phyloP scores from a whole-genome alignment of 179 eudicot genomes.

The Camellia oleifera region DNA sequence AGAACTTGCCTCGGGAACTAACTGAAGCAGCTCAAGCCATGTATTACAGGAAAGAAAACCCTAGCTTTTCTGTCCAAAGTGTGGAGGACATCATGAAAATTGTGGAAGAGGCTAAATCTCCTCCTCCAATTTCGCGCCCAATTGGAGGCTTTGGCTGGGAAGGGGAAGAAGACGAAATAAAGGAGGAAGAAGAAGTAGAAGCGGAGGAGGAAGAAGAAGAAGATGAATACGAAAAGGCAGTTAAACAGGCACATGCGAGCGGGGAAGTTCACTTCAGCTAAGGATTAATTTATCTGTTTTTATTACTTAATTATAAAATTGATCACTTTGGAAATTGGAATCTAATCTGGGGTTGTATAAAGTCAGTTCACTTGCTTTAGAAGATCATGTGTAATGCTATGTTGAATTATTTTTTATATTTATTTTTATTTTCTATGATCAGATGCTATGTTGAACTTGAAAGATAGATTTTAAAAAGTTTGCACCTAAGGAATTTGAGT shows the following conservation, averaged over 20 bases:
- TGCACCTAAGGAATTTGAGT: no score
- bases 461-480: not conserved
- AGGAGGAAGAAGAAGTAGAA: conserved; percentile 16
- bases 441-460: not conserved
- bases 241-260: conserved; percentile 35
- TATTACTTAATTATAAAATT: not conserved
- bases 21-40: conserved; percentile 36
- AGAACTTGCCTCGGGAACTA: conserved; percentile 44
- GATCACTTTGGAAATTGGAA: not conserved
- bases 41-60: conserved; percentile 37
- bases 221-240: conserved; percentile 41
- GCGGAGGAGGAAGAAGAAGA: conserved; percentile 15
- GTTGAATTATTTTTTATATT: not conserved
- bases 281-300: not conserved
- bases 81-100: conserved; percentile 44
- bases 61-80: conserved; percentile 38
- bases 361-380: not conserved
- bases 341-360: not conserved
- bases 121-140: conserved; percentile 30
- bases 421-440: no score
- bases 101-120: conserved; percentile 36
- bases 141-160: conserved; percentile 40
- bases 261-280: conserved; percentile 28
- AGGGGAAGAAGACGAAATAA: conserved; percentile 29
- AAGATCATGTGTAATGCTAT: not conserved